Percentiles rank a stretch among this genome's conserved stretches.
Evolutionary conservation across 1,284 basidiomycete genomes (phyloP).

Genomic region (Pyrrhoderma noxium): DNA sequence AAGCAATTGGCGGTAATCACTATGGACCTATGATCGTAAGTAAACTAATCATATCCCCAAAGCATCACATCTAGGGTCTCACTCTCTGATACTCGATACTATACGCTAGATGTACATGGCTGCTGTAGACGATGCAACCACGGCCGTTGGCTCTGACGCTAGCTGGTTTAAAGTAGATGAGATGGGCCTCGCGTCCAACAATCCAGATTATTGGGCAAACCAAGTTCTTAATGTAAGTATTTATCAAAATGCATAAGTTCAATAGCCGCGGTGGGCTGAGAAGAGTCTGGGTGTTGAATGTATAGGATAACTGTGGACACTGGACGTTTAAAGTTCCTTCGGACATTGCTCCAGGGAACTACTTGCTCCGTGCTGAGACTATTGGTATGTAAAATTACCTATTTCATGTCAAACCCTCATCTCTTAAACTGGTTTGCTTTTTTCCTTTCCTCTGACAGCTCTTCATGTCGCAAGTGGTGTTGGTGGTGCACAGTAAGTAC

Average conservation of each 20-base stretch:
- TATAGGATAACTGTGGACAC: slow-evolving; percentile 40
- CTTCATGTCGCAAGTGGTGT: slow-evolving; percentile 37
- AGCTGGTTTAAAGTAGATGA: slow-evolving; percentile 48
- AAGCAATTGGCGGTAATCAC: slow-evolving; percentile 43
- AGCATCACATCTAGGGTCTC: neutral
- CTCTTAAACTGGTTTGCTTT: too few species aligned
- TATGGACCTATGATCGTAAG: slow-evolving; percentile 34
- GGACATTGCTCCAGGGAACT: slow-evolving; percentile 41
- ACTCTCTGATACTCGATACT: neutral
- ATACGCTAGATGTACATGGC: slow-evolving; percentile 36
- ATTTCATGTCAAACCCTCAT: too few species aligned
- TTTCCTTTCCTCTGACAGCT: slow-evolving; percentile 25
- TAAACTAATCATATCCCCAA: neutral
- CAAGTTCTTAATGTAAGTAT: slow-evolving; percentile 30
- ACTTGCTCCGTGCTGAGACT: slow-evolving; percentile 45
- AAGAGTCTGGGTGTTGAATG: neutral
- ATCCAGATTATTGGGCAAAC: slow-evolving; percentile 41
- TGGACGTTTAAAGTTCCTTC: slow-evolving; percentile 41
- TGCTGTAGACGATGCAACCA: slow-evolving; percentile 39
- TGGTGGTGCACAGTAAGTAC: slow-evolving; percentile 36
- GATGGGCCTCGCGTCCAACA: slow-evolving; percentile 39
- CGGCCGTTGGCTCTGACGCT: slow-evolving; percentile 35
- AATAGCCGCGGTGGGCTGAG: neutral
- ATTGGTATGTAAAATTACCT: slow-evolving; percentile 30
- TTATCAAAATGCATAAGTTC: too few species aligned